Evolutionary conservation across 1,139 yeast genomes (phyloP), one percentile per base, ranked within the genome.

Genomic region (Zygosaccharomyces sapae): DNA sequence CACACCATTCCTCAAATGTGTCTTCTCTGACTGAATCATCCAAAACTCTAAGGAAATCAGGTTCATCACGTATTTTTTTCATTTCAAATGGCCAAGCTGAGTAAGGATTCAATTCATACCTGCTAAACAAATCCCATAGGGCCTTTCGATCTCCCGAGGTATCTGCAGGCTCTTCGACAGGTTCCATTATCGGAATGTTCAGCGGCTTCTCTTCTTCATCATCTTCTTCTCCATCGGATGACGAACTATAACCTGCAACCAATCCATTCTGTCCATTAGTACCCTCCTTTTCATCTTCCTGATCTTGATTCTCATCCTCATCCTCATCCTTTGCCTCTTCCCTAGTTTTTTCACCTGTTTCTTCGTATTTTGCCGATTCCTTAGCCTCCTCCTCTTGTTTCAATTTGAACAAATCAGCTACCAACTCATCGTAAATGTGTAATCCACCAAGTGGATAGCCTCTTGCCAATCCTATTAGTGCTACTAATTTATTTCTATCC

Each of bases 381-480:
- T n/a, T 43, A 43, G 31, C 37, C 46, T n/a, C 25, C 6, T 38
- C 46, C 24, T 38, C 43, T 31, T 48, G 46, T 25, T 47, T 52
- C 33, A 35, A 43, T 5, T 40, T 44, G 10, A 48, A 46, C 16
- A 57, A 45, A 19, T 55, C 55, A 6, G 54, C 51, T 3, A 54
- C 45, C 7, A 54, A 39, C 24, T 56, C 60, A 5, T 56, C 56
- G 39, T 55, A 63, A 7, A 69, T 49, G n/a, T 56, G 48, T 31
- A 47, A 43, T 9, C 50, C 38, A 7, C 43, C 48, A 5, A 40
- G 22, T n/a, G 40, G 33, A 24, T 72, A 57, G 0, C 82, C 82
- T 30, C 81, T 63, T 3, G 78, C 72, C 30, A 68, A 61, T 0
- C 79, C 81, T 10, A 76, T 61, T 46, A 75, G 53, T 31, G 67